Conservation (phyloP, 345 rosid species). For the Dovyalis caffra region DNA sequence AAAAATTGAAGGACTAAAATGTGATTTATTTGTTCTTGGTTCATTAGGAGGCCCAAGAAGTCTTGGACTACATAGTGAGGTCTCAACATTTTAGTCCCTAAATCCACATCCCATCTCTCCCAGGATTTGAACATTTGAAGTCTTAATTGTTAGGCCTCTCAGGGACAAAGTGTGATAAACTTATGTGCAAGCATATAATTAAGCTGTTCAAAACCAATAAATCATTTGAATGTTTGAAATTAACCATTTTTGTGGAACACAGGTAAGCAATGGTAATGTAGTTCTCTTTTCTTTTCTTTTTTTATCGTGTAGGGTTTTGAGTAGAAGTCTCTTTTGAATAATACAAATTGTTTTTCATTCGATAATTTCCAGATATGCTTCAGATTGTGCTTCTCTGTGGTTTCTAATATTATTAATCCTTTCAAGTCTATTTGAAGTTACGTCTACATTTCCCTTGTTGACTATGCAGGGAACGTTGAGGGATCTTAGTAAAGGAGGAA, state of each 20-base stretch:
- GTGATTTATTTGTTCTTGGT: not conserved
- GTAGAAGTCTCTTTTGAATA: no score
- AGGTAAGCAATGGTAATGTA: not conserved
- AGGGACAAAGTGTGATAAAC: not conserved
- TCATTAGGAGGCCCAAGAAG: no score
- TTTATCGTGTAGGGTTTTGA: not conserved
- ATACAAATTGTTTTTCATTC: not conserved
- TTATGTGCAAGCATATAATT: not conserved
- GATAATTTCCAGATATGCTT: not conserved
- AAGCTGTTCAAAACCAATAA: not conserved
- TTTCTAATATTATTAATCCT: not conserved
- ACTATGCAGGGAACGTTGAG: constrained; percentile 62
- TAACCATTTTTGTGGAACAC: not conserved
- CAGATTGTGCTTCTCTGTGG: not conserved
- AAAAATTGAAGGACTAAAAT: not conserved
- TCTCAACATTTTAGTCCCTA: not conserved
- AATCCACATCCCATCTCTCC: not conserved
- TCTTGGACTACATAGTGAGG: not conserved
- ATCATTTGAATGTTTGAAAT: not conserved
- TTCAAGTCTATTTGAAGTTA: constrained; percentile 1
- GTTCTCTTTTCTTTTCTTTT: not conserved
- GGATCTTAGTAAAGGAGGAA: constrained; percentile 68
- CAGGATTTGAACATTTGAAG: not conserved
- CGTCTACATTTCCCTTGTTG: constrained; percentile 11
- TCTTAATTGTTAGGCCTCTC: not conserved